Percentiles rank a stretch among this genome's conserved stretches.
These are phyloP conservation scores for Penicillium paxilli DNA, from an alignment of 495 filamentous ascomycete genomes.

Conservation along the genomic window DNA sequence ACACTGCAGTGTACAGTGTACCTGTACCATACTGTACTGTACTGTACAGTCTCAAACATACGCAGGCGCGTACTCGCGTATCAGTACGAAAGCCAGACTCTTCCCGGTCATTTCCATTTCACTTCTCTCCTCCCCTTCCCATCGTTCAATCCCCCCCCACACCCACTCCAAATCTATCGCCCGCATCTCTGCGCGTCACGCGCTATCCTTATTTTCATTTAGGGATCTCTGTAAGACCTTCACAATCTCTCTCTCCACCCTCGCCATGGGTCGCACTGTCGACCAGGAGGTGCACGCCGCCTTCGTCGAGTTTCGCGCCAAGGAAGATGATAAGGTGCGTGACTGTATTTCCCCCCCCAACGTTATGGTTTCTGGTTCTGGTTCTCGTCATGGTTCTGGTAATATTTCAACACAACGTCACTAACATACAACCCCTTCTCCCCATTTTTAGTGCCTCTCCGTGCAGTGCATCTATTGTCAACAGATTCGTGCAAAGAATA, in stretches of 20 bases:
- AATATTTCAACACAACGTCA: slow-evolving; percentile 41
- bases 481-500: slow-evolving; percentile 59
- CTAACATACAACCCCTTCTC: slow-evolving; percentile 30
- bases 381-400: too few species aligned
- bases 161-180: slow-evolving; percentile 10
- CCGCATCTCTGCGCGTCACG: background rate
- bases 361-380: too few species aligned
- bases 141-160: too few species aligned
- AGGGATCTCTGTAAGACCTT: background rate
- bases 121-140: slow-evolving; percentile 15
- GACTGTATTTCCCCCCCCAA: slow-evolving; percentile 53
- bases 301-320: slow-evolving; percentile 60
- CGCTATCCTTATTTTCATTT: background rate
- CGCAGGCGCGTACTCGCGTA: slow-evolving; percentile 15
- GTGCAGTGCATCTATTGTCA: slow-evolving; percentile 62
- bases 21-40: slow-evolving; percentile 4
- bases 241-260: slow-evolving; percentile 11
- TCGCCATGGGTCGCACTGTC: slow-evolving; percentile 56
- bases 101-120: slow-evolving; percentile 27
- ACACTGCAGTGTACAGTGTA: background rate
- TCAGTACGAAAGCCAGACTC: slow-evolving; percentile 1
- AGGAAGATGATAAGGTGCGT: slow-evolving; percentile 62
- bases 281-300: slow-evolving; percentile 59
- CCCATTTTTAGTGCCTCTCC: slow-evolving; percentile 51
- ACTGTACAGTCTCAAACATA: slow-evolving; percentile 23